Base-by-base conservation (phyloP, 129 eudicot species). In the Escallonia rubra region DNA sequence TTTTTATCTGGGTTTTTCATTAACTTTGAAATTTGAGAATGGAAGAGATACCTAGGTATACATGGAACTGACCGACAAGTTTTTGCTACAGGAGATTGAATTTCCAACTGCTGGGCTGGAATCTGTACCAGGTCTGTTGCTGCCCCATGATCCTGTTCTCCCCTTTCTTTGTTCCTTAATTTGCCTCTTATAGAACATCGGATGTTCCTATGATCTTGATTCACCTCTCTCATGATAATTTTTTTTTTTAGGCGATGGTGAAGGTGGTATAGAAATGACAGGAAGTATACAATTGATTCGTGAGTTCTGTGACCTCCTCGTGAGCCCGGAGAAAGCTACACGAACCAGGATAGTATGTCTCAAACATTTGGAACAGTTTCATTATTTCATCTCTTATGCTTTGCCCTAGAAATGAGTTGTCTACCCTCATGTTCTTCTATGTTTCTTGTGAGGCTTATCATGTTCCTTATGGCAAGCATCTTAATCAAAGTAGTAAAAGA, bases 251-350 rank as follows among this genome's bases (percentile, higher is more conserved):
- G 97, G 98, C 63, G 98, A 88, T 55, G 96, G 96, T 75, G 98
- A 92, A 82, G 98, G 98, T 59, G 96, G 98, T 16, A 88, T 79
- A 59, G 98, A 92, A 82, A 92, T 92, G 96, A 92, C 98, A n/a
- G 98, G 85, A 69, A 92, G 98, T 67, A 72, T 92, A 89, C 96
- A 88, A 68, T 73, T 92, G 72, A 92, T 92, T 52, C 96, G 98
- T 55, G 95, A 92, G 80, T 92, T 88, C 59, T 92, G 98, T 74
- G 95, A 86, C 77, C 87, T 87, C 69, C 75, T 82, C 59, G 62
- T 92, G 52, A 75, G 55, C 53, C 94, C 98, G 41, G 96, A 88
- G 81, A 92, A 92, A 67, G 83, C 82, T 69, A 65, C 80, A 50
- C 83, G 78, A 43, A 88, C 98, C 70, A 81, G 96, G 80, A 86